phyloP scores from a whole-genome alignment of 139 green algal species.

The Zygnema circumcarinatum region DNA sequence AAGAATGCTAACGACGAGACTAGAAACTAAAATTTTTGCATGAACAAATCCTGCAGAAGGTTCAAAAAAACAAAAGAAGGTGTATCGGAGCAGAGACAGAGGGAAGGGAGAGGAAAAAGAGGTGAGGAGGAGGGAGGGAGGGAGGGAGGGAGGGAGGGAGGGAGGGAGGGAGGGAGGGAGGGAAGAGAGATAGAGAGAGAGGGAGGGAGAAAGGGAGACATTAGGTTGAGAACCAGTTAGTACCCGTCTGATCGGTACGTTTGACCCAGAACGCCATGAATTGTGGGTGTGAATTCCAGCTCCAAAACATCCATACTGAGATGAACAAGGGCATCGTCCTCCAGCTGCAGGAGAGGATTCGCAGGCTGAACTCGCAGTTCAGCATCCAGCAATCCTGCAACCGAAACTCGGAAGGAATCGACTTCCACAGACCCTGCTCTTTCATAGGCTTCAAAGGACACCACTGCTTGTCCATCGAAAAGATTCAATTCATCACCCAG shows the following conservation, averaged over 20 bases:
- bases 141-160: too few species aligned
- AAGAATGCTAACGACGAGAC: too few species aligned
- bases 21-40: too few species aligned
- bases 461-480: conserved; percentile 22
- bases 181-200: too few species aligned
- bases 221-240: too few species aligned
- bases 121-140: too few species aligned
- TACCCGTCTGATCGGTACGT: conserved; percentile 26
- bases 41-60: too few species aligned
- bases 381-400: conserved; percentile 17
- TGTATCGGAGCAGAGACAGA: too few species aligned
- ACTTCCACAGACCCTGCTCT: conserved; percentile 11
- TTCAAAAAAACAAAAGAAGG: too few species aligned
- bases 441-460: conserved; percentile 44
- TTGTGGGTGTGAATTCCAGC: not conserved
- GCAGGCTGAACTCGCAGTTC: conserved; percentile 19
- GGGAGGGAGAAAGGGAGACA: too few species aligned
- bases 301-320: conserved; percentile 40
- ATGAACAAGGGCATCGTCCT: conserved; percentile 29
- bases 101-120: too few species aligned
- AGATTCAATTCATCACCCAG: conserved; percentile 36
- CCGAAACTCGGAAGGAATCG: conserved; percentile 8
- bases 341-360: conserved; percentile 29
- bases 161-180: too few species aligned
- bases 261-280: conserved; percentile 52